Evolutionary conservation across 169 alveolate species (phyloP).

Genomic region (Cryptosporidium xiaoi): DNA sequence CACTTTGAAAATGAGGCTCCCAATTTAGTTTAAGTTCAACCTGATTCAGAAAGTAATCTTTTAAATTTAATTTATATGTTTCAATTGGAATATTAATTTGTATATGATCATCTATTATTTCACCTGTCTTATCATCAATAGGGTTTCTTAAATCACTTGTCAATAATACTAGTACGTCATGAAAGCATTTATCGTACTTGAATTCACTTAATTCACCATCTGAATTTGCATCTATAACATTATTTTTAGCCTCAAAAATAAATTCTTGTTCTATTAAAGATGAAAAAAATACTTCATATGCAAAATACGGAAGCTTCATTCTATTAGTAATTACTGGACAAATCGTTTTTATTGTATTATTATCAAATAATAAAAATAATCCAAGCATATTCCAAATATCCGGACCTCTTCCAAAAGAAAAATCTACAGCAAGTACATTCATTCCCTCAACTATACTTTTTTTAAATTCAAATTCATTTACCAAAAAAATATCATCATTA

Average conservation of each 20-base stretch:
- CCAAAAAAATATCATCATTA: neutral
- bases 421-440: constrained; percentile 13
- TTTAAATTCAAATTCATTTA: neutral
- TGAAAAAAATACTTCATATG: constrained; percentile 35
- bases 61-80: neutral
- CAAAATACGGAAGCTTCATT: constrained; percentile 52
- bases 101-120: constrained; percentile 18
- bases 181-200: constrained; percentile 19
- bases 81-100: constrained; percentile 12
- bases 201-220: neutral
- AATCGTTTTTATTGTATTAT: neutral
- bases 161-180: constrained; percentile 3
- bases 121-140: constrained; percentile 16
- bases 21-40: constrained; percentile 3
- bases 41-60: constrained; percentile 5
- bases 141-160: constrained; percentile 41
- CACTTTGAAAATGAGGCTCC: neutral
- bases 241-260: constrained; percentile 5
- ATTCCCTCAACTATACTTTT: neutral
- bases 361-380: constrained; percentile 13
- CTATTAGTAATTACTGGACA: constrained; percentile 50
- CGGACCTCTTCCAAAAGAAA: constrained; percentile 63
- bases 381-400: constrained; percentile 60
- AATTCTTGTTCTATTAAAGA: constrained; percentile 51
- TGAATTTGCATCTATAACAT: neutral